A percentile compares a stretch with the other conserved stretches of the same genome.
phyloP scores from a whole-genome alignment of 2,329 filamentous ascomycete genomes.

The Aphanoascus verrucosus region DNA sequence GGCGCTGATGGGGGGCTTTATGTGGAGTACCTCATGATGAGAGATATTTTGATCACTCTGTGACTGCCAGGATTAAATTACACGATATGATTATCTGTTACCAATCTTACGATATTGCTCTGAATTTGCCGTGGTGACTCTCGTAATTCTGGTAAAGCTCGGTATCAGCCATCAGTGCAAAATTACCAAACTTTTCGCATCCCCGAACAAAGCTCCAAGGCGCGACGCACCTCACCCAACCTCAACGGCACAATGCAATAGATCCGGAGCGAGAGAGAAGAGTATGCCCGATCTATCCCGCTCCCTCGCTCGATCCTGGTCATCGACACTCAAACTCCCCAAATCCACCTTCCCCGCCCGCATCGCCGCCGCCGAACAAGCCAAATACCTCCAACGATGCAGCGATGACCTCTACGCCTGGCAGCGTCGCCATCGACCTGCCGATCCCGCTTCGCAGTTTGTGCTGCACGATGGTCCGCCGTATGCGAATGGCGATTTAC shows the following conservation, averaged over 20 bases:
- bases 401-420: slow-evolving; percentile 82
- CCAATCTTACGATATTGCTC: too few species aligned
- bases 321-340: slow-evolving; percentile 63
- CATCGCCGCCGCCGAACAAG: slow-evolving; percentile 36
- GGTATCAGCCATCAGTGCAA: not conserved
- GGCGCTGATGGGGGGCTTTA: not conserved
- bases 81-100: too few species aligned
- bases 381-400: slow-evolving; percentile 59
- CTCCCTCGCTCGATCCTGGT: slow-evolving; percentile 40
- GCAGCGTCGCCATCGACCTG: slow-evolving; percentile 53
- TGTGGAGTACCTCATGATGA: not conserved
- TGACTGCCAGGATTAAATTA: not conserved
- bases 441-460: slow-evolving; percentile 47
- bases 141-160: not conserved
- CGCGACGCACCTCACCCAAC: not conserved
- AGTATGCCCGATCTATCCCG: slow-evolving; percentile 17
- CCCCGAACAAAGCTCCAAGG: not conserved
- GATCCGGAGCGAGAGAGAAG: slow-evolving; percentile 13
- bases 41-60: not conserved
- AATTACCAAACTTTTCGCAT: not conserved
- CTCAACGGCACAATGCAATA: slow-evolving; percentile 9
- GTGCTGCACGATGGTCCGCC: slow-evolving; percentile 90
- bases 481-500: slow-evolving; percentile 86
- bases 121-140: too few species aligned
- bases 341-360: slow-evolving; percentile 57